phyloP scores from a whole-genome alignment of 257 asterid genomes.

The Gentiana dahurica region DNA sequence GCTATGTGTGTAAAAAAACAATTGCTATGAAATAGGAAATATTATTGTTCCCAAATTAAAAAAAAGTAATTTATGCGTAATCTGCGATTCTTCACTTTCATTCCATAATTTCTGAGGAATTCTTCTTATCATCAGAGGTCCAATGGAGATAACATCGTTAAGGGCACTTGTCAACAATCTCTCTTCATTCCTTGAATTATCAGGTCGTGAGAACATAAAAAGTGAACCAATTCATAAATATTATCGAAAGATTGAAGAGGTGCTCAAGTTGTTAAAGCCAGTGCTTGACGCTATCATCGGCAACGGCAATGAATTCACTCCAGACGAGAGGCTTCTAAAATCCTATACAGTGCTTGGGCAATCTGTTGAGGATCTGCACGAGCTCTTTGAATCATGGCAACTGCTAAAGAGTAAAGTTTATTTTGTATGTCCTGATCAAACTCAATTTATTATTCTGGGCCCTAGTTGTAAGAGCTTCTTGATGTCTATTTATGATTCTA shows the following conservation, averaged over 20 bases:
- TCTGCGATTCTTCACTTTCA: too few relatives aligned
- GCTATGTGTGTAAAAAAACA: too few relatives aligned
- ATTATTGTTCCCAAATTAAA: too few relatives aligned
- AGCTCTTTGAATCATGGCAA: constrained; percentile 53
- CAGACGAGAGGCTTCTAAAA: constrained; percentile 50
- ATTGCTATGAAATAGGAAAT: too few relatives aligned
- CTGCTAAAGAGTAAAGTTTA: constrained; percentile 75
- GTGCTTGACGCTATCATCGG: constrained; percentile 45
- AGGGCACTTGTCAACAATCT: constrained; percentile 59
- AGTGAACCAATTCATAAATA: constrained; percentile 55
- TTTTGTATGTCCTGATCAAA: constrained; percentile 49
- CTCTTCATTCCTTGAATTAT: constrained; percentile 36
- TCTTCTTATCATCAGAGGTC: constrained; percentile 39
- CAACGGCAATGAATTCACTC: constrained; percentile 31
- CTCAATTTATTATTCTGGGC: not conserved
- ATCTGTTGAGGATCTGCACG: constrained; percentile 51
- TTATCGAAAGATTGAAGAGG: constrained; percentile 42
- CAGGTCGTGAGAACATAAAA: constrained; percentile 40
- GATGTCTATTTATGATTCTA: not conserved
- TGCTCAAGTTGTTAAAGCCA: constrained; percentile 51
- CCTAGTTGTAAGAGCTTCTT: not conserved
- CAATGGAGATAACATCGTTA: constrained; percentile 64
- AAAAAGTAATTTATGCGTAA: too few relatives aligned
- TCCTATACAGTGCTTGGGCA: constrained; percentile 41
- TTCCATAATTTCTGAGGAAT: constrained; percentile 1